Percentiles rank a stretch among this genome's conserved stretches.
These are phyloP conservation scores for Backusella liffmaniae DNA, from an alignment of 192 early-diverging fungal species.

Conservation along the genomic window DNA sequence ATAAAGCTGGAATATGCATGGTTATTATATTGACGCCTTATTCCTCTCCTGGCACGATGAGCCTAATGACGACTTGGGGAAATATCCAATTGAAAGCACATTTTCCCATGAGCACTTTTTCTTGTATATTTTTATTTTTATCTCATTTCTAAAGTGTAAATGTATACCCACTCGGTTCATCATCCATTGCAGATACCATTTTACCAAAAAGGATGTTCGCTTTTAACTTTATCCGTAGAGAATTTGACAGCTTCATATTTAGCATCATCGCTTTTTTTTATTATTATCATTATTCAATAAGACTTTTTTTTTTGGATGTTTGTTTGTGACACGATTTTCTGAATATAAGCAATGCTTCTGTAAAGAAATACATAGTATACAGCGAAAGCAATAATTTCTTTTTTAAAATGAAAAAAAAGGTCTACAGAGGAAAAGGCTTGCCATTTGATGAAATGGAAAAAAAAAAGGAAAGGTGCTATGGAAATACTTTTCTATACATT, in stretches of 20 bases:
- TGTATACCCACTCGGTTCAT: not conserved
- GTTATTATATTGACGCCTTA: too few relatives aligned
- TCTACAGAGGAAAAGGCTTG: too few relatives aligned
- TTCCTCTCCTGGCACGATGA: not conserved
- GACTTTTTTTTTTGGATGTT: not conserved
- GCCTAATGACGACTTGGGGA: not conserved
- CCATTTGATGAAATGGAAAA: too few relatives aligned
- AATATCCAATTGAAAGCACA: not conserved
- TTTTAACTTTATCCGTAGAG: not conserved
- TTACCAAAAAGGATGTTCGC: not conserved
- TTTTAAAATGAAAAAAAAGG: too few relatives aligned
- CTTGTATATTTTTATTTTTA: too few relatives aligned
- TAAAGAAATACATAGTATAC: too few relatives aligned
- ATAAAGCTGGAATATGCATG: too few relatives aligned
- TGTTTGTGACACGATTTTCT: not conserved
- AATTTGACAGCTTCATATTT: not conserved
- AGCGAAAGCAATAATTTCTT: too few relatives aligned
- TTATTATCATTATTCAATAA: not conserved
- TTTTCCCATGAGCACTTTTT: not conserved
- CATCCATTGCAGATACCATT: not conserved
- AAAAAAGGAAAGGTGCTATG: not conserved
- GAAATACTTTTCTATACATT: not conserved
- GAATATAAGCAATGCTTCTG: not conserved
- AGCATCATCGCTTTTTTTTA: not conserved
- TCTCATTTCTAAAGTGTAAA: not conserved